These are phyloP conservation scores for Fabrea salina DNA, from an alignment of 169 alveolate species.

Conservation along the genomic window DNA sequence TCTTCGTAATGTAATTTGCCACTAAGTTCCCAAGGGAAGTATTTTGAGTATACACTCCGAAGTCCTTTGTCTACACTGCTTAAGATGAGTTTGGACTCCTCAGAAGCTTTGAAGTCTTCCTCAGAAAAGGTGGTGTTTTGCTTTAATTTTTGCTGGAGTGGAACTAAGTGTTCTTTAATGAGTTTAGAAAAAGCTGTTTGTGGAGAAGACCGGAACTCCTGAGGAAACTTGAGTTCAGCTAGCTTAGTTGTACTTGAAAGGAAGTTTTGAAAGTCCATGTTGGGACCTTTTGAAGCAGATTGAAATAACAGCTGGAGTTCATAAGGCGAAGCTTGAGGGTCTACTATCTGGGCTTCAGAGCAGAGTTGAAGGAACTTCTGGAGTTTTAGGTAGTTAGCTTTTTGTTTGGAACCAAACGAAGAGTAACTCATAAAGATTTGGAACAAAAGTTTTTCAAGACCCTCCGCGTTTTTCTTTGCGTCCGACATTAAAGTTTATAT, in stretches of 20 bases:
- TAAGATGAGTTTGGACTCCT: conserved; percentile 28
- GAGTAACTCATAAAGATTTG: conserved; percentile 19
- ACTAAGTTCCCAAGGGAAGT: conserved; percentile 46
- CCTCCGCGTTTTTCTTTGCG: too few relatives aligned
- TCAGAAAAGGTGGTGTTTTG: neutral
- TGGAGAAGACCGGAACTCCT: neutral
- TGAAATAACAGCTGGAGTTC: conserved; percentile 48
- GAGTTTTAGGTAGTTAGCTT: conserved; percentile 39
- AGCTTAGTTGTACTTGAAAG: conserved; percentile 35
- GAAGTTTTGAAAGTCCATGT: conserved; percentile 52
- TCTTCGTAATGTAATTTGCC: conserved; percentile 15
- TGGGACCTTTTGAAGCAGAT: conserved; percentile 38
- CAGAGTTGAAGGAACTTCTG: conserved; percentile 42
- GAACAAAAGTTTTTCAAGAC: neutral
- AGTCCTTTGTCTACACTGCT: conserved; percentile 40
- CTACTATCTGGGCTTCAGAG: conserved; percentile 43
- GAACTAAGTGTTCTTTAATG: conserved; percentile 40
- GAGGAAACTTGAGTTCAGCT: conserved; percentile 38
- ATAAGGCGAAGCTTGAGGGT: conserved; percentile 24
- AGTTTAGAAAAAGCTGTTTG: conserved; percentile 41
- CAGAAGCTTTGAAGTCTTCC: conserved; percentile 34
- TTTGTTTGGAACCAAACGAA: neutral
- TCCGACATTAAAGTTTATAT: too few relatives aligned
- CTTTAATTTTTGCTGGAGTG: conserved; percentile 29
- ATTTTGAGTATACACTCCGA: neutral